A percentile compares a stretch with the other conserved stretches of the same genome.
Conservation (phyloP, 2,329 filamentous ascomycete genomes). For the Paradendryphiella salina region DNA sequence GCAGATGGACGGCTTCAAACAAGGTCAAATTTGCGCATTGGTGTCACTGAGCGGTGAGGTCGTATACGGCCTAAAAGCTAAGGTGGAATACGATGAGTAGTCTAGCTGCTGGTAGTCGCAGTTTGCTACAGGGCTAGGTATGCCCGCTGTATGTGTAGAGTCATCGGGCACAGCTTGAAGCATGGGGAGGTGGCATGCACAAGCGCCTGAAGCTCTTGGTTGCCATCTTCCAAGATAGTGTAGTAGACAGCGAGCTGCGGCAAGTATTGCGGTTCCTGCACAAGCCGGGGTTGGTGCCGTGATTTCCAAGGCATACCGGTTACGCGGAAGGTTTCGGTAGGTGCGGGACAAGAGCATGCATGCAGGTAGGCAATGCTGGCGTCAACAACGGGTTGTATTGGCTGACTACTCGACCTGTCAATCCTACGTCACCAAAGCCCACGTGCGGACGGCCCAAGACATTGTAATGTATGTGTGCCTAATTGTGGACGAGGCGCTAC, state of each 20-base stretch:
- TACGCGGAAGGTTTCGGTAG: slow-evolving; percentile 22
- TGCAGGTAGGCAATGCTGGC: slow-evolving; percentile 9
- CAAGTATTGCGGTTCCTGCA: slow-evolving; percentile 9
- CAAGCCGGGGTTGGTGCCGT: slow-evolving; percentile 9
- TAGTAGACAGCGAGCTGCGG: no score
- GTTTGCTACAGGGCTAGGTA: background rate
- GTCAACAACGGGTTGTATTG: slow-evolving; percentile 5
- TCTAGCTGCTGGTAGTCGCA: slow-evolving; percentile 5
- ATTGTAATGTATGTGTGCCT: slow-evolving; percentile 11
- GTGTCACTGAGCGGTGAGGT: no score
- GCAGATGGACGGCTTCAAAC: no score
- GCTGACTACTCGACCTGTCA: slow-evolving; percentile 6
- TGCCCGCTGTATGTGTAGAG: slow-evolving; percentile 11
- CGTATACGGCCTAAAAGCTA: no score
- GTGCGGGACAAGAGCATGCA: slow-evolving; percentile 14
- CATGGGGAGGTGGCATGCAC: slow-evolving; percentile 1
- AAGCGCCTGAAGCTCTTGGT: slow-evolving; percentile 5
- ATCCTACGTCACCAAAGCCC: slow-evolving; percentile 18
- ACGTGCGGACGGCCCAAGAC: slow-evolving; percentile 1
- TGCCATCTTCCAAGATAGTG: background rate
- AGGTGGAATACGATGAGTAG: background rate
- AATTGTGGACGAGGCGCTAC: slow-evolving; percentile 8
- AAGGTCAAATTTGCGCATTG: no score
- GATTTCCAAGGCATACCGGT: slow-evolving; percentile 15
- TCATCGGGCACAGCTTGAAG: slow-evolving; percentile 8